These are phyloP conservation scores for Eucommia ulmoides DNA, from an alignment of 257 asterid species.

Conservation along the genomic window DNA sequence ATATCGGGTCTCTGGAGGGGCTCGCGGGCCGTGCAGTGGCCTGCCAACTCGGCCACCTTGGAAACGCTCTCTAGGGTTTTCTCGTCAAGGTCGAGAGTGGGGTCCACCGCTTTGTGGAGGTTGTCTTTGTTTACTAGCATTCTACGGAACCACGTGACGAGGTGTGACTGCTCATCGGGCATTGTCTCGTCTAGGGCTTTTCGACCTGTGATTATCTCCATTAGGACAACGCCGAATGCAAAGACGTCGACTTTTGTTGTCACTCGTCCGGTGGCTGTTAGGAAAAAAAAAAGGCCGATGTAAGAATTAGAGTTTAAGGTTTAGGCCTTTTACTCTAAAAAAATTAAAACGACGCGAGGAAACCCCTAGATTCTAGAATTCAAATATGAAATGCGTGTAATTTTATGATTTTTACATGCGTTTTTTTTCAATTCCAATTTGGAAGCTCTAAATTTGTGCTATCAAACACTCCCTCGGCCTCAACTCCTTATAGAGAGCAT, in stretches of 20 bases:
- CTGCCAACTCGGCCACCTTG: conserved; percentile 81
- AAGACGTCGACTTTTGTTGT: conserved; percentile 88
- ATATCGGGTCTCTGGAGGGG: conserved; percentile 91
- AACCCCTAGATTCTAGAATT: neutral
- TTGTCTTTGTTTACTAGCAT: conserved; percentile 76
- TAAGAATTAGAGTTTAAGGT: too few relatives aligned
- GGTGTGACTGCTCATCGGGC: conserved; percentile 81
- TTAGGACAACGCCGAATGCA: conserved; percentile 81
- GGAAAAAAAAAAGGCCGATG: neutral
- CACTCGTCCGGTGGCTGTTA: conserved; percentile 87
- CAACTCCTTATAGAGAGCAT: too few relatives aligned
- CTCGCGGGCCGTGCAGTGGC: conserved; percentile 87
- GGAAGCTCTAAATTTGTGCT: too few relatives aligned
- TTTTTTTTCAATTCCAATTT: too few relatives aligned
- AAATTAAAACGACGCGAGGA: neutral
- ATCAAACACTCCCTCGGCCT: too few relatives aligned
- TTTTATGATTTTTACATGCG: too few relatives aligned
- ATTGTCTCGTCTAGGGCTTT: conserved; percentile 71
- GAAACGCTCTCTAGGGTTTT: conserved; percentile 74
- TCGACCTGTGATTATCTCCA: conserved; percentile 84
- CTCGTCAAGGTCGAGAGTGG: conserved; percentile 49
- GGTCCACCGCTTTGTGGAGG: conserved; percentile 60
- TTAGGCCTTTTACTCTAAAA: too few relatives aligned
- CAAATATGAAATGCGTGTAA: neutral
- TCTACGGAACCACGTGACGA: conserved; percentile 90